Conservation (phyloP, 163 green algal species). For the Chlorella variabilis region DNA sequence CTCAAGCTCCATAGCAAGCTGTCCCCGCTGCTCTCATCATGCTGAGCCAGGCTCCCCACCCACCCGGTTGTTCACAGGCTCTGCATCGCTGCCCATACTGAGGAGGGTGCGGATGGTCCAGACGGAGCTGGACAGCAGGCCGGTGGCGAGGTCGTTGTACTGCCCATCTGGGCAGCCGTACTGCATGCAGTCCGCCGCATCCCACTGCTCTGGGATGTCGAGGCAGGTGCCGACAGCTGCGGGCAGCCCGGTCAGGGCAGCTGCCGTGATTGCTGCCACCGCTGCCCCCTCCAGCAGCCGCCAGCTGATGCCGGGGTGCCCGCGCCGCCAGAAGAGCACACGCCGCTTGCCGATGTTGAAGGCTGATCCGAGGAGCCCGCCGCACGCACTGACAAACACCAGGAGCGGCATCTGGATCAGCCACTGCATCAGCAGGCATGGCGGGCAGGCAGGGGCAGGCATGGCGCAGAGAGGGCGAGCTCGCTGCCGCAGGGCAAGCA, state of each 20-base stretch:
- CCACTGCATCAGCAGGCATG: conserved; percentile 66
- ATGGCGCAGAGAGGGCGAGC: neutral
- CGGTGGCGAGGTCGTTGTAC: conserved; percentile 92
- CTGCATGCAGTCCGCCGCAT: conserved; percentile 1
- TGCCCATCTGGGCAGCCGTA: conserved; percentile 42
- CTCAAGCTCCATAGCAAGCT: too few relatives aligned
- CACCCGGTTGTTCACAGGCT: conserved; percentile 41
- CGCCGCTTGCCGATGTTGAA: conserved; percentile 74
- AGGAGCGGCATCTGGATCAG: conserved; percentile 88
- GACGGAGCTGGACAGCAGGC: conserved; percentile 64
- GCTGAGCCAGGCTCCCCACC: neutral
- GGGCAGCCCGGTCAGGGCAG: neutral
- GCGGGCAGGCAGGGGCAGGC: neutral
- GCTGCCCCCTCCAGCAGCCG: neutral
- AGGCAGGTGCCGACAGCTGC: conserved; percentile 14
- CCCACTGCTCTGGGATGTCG: conserved; percentile 24
- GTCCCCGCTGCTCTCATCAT: too few relatives aligned
- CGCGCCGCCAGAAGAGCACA: neutral
- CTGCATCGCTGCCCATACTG: conserved; percentile 36
- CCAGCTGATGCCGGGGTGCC: conserved; percentile 8
- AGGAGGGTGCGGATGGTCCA: conserved; percentile 45
- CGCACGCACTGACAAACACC: conserved; percentile 69
- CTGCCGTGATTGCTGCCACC: neutral
- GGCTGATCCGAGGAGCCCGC: conserved; percentile 75
- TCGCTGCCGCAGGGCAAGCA: neutral